These are phyloP conservation scores for Citrus reticulata DNA, from an alignment of 345 rosid genomes.

Conservation along the genomic window DNA sequence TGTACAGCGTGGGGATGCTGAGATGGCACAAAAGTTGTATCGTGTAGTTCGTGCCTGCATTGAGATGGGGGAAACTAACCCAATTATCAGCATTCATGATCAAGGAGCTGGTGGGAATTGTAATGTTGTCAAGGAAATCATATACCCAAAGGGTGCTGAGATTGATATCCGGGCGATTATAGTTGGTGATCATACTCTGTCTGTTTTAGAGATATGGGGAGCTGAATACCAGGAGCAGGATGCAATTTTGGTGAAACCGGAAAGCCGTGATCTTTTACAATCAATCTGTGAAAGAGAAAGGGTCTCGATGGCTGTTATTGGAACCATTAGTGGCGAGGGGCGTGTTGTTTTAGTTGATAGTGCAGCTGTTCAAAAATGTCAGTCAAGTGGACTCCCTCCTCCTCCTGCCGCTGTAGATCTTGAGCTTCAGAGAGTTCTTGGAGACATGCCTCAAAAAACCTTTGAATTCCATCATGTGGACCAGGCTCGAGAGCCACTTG, in stretches of 20 bases:
- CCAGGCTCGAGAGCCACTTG: constrained; percentile 60
- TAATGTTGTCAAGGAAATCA: constrained; percentile 94
- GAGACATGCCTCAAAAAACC: constrained; percentile 87
- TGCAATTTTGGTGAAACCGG: constrained; percentile 88
- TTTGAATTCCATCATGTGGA: constrained; percentile 64
- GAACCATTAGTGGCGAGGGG: constrained; percentile 74
- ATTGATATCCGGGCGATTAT: constrained; percentile 77
- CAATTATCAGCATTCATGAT: constrained; percentile 93
- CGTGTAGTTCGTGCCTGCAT: constrained; percentile 88
- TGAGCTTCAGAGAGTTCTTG: constrained; percentile 89
- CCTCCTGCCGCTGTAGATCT: constrained; percentile 93
- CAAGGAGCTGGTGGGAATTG: constrained; percentile 99
- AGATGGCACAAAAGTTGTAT: constrained; percentile 91
- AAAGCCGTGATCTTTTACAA: constrained; percentile 57
- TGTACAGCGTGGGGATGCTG: constrained; percentile 97
- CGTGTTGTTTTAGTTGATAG: constrained; percentile 73
- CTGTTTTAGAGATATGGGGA: constrained; percentile 96
- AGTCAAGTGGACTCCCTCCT: constrained; percentile 55
- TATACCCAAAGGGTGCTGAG: constrained; percentile 86
- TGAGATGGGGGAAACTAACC: constrained; percentile 90
- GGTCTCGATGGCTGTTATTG: constrained; percentile 89
- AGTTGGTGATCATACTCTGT: constrained; percentile 93
- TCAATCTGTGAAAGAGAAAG: constrained; percentile 90
- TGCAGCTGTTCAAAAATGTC: constrained; percentile 44
- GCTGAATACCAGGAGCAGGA: constrained; percentile 99